Percentiles rank a stretch among this genome's conserved stretches.
These are phyloP conservation scores for Cyclanthera cordifolia DNA, from an alignment of 306 rosid species.

Conservation along the genomic window DNA sequence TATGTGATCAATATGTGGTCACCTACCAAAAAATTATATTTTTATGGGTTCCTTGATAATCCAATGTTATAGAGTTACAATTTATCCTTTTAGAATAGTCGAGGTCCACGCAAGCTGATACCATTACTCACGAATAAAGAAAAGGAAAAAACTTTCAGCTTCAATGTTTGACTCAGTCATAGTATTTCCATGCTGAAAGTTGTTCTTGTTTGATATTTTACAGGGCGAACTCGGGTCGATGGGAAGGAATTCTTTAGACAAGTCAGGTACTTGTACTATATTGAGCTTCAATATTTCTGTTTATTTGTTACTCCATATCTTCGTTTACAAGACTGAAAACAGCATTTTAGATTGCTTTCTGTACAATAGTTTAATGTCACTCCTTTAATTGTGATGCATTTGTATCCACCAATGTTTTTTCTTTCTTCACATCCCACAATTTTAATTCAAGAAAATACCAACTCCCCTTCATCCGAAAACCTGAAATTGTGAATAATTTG, in stretches of 20 bases:
- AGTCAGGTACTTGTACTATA: slow-evolving; percentile 52
- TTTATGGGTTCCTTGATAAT: no score
- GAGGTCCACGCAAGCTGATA: no score
- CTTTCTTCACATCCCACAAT: background rate
- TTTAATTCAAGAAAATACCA: background rate
- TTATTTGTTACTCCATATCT: background rate
- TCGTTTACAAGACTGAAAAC: background rate
- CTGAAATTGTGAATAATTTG: background rate
- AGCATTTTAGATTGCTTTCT: background rate
- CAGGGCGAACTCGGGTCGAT: slow-evolving; percentile 71
- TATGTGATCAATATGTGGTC: no score
- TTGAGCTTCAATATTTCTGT: background rate
- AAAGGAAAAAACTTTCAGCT: background rate
- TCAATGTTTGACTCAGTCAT: background rate
- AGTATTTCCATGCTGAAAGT: background rate
- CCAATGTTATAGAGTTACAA: no score
- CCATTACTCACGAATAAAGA: no score
- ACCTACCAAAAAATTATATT: no score
- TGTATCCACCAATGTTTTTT: background rate
- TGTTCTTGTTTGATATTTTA: slow-evolving; percentile 14
- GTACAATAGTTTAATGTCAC: background rate
- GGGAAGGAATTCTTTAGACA: slow-evolving; percentile 93
- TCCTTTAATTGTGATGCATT: background rate
- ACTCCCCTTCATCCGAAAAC: background rate
- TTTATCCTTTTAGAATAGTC: no score